Conservation (phyloP, 805 yeast species). For the Lipomyces spencermartinsiae region DNA sequence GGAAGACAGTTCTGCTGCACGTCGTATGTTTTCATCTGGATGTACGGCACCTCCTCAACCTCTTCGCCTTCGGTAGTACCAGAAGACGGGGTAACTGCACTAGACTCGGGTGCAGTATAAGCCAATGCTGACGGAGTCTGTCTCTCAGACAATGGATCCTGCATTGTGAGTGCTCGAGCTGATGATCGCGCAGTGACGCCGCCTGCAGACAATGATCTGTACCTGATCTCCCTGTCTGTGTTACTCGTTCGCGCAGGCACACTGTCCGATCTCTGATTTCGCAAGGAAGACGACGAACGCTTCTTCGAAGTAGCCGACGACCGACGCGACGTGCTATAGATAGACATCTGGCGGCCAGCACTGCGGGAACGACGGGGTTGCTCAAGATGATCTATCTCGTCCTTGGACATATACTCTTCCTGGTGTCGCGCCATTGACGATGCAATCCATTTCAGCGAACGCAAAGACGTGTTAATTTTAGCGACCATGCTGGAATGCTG, state of each 20-base stretch:
- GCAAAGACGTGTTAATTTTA: constrained; percentile 33
- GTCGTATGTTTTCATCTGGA: constrained; percentile 44
- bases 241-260: constrained; percentile 20
- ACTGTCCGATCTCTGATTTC: constrained; percentile 24
- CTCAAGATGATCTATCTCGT: constrained; percentile 31
- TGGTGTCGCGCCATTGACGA: constrained; percentile 38
- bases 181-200: constrained; percentile 36
- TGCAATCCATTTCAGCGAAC: constrained; percentile 36
- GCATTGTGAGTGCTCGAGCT: constrained; percentile 35
- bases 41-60: constrained; percentile 25
- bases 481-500: constrained; percentile 32
- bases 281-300: constrained; percentile 23
- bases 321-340: not conserved
- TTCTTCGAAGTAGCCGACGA: constrained; percentile 8
- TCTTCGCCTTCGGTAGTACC: constrained; percentile 19
- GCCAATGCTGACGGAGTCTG: not conserved
- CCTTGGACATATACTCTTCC: constrained; percentile 35
- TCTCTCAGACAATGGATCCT: constrained; percentile 16
- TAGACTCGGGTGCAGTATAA: not conserved
- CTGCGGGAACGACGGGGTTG: constrained; percentile 31
- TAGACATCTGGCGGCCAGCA: constrained; percentile 9
- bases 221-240: not conserved
- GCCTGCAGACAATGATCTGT: constrained; percentile 30
- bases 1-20: constrained; percentile 44
- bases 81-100: not conserved